These are phyloP conservation scores for Salix caprea DNA, from an alignment of 345 rosid species.

Conservation along the genomic window DNA sequence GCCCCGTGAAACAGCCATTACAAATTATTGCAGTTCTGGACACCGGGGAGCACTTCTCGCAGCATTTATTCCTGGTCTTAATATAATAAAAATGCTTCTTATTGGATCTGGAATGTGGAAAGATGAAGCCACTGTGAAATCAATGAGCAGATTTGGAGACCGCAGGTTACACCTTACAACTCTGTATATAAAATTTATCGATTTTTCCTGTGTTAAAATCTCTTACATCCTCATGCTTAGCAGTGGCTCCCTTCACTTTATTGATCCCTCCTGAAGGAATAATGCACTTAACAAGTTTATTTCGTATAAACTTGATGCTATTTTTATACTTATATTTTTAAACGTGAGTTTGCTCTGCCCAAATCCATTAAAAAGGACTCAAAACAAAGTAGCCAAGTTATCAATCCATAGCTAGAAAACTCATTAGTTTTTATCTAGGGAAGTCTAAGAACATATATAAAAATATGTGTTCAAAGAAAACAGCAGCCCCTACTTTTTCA, in stretches of 20 bases:
- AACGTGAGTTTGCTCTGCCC: no score
- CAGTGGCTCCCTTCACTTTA: background rate
- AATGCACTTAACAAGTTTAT: no score
- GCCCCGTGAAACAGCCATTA: constrained; percentile 11
- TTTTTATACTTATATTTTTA: no score
- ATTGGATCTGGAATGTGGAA: constrained; percentile 74
- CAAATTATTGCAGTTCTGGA: constrained; percentile 58
- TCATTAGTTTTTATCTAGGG: no score
- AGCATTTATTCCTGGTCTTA: constrained; percentile 58
- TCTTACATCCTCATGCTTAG: background rate
- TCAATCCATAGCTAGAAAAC: no score
- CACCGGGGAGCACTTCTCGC: constrained; percentile 72
- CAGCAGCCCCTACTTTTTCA: no score
- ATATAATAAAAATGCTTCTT: constrained; percentile 67
- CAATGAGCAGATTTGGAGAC: constrained; percentile 94
- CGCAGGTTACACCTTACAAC: constrained; percentile 45
- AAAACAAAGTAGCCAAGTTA: no score
- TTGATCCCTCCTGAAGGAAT: background rate
- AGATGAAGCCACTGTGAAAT: constrained; percentile 81
- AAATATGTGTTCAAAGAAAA: no score
- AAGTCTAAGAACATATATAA: no score
- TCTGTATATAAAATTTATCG: background rate
- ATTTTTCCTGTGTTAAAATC: background rate
- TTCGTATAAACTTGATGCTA: no score
- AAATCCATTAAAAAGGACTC: no score